Percentiles rank a stretch among this genome's conserved stretches.
Conservation (phyloP, 225 moss, liverwort and hornwort genomes). For the Pseudisothecium myosuroides region DNA sequence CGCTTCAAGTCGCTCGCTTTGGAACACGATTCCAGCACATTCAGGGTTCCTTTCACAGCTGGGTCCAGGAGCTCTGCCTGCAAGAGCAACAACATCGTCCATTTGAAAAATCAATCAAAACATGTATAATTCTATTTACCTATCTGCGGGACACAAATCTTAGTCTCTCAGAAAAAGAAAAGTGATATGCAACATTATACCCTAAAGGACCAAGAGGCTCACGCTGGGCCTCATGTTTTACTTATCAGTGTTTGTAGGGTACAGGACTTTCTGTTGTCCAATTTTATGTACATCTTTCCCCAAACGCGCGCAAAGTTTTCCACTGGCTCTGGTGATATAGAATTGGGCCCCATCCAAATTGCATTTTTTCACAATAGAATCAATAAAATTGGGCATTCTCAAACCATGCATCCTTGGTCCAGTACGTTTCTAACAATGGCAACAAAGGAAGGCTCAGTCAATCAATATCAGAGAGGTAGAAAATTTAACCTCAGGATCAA, state of each 20-base stretch:
- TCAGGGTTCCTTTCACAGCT: conserved; percentile 38
- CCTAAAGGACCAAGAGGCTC: neutral
- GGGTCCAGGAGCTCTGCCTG: conserved; percentile 34
- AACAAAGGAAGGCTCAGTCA: neutral
- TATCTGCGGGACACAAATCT: no score
- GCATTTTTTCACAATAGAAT: neutral
- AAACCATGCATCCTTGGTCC: neutral
- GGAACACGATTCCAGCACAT: conserved; percentile 18
- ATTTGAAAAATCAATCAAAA: neutral
- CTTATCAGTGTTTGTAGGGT: neutral
- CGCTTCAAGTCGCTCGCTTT: conserved; percentile 15
- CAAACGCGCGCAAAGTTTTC: neutral
- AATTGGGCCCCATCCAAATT: neutral
- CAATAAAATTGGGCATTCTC: neutral
- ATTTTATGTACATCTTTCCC: neutral
- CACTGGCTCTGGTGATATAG: neutral
- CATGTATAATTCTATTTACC: neutral
- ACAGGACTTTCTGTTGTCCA: neutral
- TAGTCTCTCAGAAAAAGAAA: neutral
- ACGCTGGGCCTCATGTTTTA: neutral
- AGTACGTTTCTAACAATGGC: no score
- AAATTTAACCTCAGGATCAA: conserved; percentile 8
- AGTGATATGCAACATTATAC: neutral
- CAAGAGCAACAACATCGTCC: neutral
- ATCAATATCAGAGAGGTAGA: neutral